phyloP scores from a whole-genome alignment of 495 filamentous ascomycete genomes.

The Penicillium roqueforti region DNA sequence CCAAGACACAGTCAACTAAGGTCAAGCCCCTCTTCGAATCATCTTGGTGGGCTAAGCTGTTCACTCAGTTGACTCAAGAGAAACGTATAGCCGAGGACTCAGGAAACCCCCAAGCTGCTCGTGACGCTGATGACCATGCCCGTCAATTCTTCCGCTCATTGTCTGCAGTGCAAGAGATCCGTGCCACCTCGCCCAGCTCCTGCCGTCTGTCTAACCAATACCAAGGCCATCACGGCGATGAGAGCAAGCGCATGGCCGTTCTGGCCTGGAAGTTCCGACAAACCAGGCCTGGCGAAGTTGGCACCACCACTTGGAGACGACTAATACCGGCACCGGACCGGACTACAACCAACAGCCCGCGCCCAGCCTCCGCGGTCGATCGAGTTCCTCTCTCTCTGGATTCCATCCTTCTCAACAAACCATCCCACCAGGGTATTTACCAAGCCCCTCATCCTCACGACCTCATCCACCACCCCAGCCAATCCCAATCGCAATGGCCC shows the following conservation, averaged over 20 bases:
- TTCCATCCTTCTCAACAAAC: conserved; percentile 36
- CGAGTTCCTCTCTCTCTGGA: conserved; percentile 41
- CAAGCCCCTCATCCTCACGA: conserved; percentile 35
- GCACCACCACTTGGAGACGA: conserved; percentile 51
- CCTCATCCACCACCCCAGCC: conserved; percentile 26
- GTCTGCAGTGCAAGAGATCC: conserved; percentile 50
- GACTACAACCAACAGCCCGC: conserved; percentile 37
- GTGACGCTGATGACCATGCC: conserved; percentile 37
- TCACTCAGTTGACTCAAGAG: conserved; percentile 41
- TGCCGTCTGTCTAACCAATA: conserved; percentile 32
- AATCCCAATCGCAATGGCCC: conserved; percentile 37
- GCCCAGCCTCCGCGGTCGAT: conserved; percentile 32
- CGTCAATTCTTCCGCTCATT: conserved; percentile 40
- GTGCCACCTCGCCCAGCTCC: conserved; percentile 31
- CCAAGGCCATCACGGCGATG: conserved; percentile 25
- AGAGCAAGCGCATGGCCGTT: conserved; percentile 46
- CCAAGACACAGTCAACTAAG: conserved; percentile 38
- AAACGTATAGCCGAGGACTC: conserved; percentile 36
- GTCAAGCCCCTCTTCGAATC: conserved; percentile 47
- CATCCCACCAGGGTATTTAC: conserved; percentile 30
- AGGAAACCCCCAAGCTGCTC: conserved; percentile 30
- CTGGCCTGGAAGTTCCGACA: conserved; percentile 53
- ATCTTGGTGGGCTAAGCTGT: conserved; percentile 46
- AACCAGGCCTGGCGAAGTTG: conserved; percentile 39
- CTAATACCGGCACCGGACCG: conserved; percentile 43